Evolutionary conservation across 208 protist genomes (phyloP), one percentile per base, ranked within the genome.

Genomic region (Balamuthia mandrillaris): DNA sequence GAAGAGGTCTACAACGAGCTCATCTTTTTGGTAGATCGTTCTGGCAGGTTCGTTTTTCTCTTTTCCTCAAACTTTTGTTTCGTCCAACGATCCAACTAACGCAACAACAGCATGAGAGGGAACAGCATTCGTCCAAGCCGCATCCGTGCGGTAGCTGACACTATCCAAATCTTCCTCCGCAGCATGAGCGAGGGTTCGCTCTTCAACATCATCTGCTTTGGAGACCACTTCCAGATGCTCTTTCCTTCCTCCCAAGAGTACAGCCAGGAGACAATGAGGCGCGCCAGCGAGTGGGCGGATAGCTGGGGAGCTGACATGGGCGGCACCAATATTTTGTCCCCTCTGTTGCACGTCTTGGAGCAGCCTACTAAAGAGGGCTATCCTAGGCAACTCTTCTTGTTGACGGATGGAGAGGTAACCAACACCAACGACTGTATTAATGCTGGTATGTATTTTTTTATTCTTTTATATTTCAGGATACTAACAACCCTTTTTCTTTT

Each of bases 121-220:
- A 72, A 72, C n/a, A 86, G 82, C 61, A 86, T 86, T 58, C 63
- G 41, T 27, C 63, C 63, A 7, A 66, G 58, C n/a, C 82, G 66
- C 39, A 86, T 86, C 29, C 63, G 41, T 39, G 63, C 77, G 51
- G 63, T 86, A n/a, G 51, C 63, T 33, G 75, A 78, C 44, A 82
- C 16, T 27, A 21, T 87, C 41, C 84, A 87, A 35, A 37, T 86
- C 10, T 31, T 87, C 27, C 44, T 87, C n/a, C 41, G 84, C 3
- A 70, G 49, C 27, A n/a, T 87, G 2, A 70, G 52, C 12, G 75
- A 66, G 33, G 75, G 75, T 6, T 27, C 49, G 0, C 9, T 41
- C 33, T 87, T 87, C 68, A 87, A 87, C 51, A 87, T 87, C 24
- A 44, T 77, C 33, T 70, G 84, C 29, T 87, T 82, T 18, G 63